Base-by-base conservation (phyloP, 2,329 filamentous ascomycete genomes). In the Fusarium sp. region DNA sequence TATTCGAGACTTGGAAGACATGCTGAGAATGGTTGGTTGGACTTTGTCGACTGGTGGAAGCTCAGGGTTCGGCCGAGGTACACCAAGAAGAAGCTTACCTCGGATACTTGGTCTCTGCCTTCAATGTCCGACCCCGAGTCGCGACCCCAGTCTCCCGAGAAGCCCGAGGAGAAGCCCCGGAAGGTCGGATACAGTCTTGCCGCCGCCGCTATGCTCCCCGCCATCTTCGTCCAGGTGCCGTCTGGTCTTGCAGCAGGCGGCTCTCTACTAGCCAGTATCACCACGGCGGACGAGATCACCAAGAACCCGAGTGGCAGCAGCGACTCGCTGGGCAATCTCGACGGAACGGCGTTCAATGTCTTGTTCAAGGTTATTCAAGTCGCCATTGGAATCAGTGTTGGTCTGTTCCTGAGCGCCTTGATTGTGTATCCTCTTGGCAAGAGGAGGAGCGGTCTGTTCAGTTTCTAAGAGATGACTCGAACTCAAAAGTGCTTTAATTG, bases 181-280 rank as follows among this genome's bases (percentile, higher is more conserved):
- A 82, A 85, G 8, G 84, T 91, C 7, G 91, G 92, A 14, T 95
- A 95, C 80, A 93, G 93, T 2, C 89, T 97, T 3, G 95, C 95
- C 0, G 95, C 95, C 0, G 94, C 94, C 0, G 93, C 94, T 2
- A 94, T 98, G 87, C 85, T 98, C 11, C 95, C 95, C 0, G 95
- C 93, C 6, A 97, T 98, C 73, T 97, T 97, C 72, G 89, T 92
- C 2, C 90, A 91, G 73, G 90, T 92, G 29, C 90, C 90, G 0
- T 90, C 88, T 22, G 89, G 90, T 31, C 82, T 92, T n/a, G 90
- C 90, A 5, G 89, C 89, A 0, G 86, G 86, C 31, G 90, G 90
- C 1, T 90, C 89, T 16, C 82, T 92, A 20, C 81, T 92, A 6
- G 87, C 88, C 9, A 90, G 91, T 18, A 82, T 92, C 64, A 85